Evolutionary conservation across 2,329 filamentous ascomycete species (phyloP).

Genomic region (Xylariaceae sp.): DNA sequence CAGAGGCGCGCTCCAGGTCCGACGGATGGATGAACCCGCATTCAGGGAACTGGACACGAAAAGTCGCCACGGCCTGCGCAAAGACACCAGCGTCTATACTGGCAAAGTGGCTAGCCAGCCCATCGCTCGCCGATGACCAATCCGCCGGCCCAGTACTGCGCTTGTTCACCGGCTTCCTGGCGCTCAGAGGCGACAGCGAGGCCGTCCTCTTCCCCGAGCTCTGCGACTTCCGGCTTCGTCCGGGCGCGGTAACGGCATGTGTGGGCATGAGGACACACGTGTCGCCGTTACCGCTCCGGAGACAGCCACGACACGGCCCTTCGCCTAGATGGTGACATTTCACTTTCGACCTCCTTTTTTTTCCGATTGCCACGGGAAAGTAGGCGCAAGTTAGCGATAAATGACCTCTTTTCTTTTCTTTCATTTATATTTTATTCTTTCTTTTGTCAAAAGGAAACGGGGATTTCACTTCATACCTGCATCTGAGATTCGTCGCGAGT

Average conservation of each 20-base stretch:
- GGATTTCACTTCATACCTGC: conserved; percentile 11
- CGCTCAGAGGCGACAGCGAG: background rate
- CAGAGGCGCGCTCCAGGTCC: conserved; percentile 12
- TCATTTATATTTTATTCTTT: too few species aligned
- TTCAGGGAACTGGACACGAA: conserved; percentile 17
- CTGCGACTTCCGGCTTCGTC: background rate
- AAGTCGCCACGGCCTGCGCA: conserved; percentile 11
- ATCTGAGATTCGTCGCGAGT: conserved; percentile 2
- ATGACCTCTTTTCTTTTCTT: too few species aligned
- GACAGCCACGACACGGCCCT: conserved; percentile 15
- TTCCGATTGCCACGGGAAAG: background rate
- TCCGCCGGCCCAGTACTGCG: background rate
- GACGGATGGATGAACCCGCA: conserved; percentile 16
- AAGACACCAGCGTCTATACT: conserved; percentile 10
- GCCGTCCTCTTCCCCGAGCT: conserved; percentile 4
- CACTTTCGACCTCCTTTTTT: conserved; percentile 14
- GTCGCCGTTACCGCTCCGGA: conserved; percentile 10
- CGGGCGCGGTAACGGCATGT: background rate
- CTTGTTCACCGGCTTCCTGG: background rate
- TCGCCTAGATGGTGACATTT: conserved; percentile 17
- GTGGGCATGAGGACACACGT: conserved; percentile 15
- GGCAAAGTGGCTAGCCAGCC: conserved; percentile 10
- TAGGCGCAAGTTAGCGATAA: background rate
- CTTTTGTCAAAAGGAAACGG: conserved; percentile 4
- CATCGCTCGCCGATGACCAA: background rate